Conservation (phyloP, 352 stramenopile species). For the Blastocystis sp. region DNA sequence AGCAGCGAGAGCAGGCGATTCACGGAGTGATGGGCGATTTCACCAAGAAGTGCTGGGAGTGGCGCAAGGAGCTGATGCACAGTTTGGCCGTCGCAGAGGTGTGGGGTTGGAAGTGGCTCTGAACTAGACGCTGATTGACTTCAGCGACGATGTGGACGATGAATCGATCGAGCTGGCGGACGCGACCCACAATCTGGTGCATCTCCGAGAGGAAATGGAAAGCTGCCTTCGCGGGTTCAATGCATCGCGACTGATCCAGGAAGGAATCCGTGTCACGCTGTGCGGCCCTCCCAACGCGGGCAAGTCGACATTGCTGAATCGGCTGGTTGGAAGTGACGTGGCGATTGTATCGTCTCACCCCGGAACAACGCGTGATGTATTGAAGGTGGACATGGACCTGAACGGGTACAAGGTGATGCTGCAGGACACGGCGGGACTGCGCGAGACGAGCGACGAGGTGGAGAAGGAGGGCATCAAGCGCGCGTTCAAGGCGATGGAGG, state of each 20-base stretch:
- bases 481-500: not conserved
- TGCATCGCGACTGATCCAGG: conserved; percentile 1
- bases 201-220: conserved; percentile 34
- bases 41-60: conserved; percentile 81
- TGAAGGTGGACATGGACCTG: conserved; percentile 82
- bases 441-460: conserved; percentile 72
- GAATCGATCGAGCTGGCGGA: conserved; percentile 76
- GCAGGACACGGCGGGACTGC: conserved; percentile 82
- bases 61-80: conserved; percentile 78
- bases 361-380: conserved; percentile 83
- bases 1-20: conserved; percentile 79
- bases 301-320: conserved; percentile 82
- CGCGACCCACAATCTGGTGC: not conserved
- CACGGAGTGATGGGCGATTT: conserved; percentile 77
- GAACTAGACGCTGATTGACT: conserved; percentile 79
- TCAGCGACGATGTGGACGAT: conserved; percentile 84
- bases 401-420: conserved; percentile 81
- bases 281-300: conserved; percentile 81
- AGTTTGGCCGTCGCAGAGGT: conserved; percentile 80
- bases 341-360: conserved; percentile 80
- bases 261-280: conserved; percentile 76
- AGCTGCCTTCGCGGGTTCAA: not conserved
- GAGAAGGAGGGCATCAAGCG: conserved; percentile 55
- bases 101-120: not conserved
- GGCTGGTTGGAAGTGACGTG: conserved; percentile 78